Evolutionary conservation across 768 basidiomycete genomes (phyloP).

Genomic region (Termitomyces sp.): DNA sequence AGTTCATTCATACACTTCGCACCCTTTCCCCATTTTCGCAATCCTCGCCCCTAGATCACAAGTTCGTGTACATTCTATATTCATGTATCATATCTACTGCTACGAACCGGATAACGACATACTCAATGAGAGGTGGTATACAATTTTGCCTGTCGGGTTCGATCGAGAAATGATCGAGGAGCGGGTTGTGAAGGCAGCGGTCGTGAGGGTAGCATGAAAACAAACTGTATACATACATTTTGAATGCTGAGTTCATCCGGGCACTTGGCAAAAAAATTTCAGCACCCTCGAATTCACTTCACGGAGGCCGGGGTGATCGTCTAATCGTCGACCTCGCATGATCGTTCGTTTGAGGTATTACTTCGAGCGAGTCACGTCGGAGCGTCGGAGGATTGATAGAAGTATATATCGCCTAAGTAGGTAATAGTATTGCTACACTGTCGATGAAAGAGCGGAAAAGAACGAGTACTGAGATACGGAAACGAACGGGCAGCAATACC

Average conservation of each 20-base stretch:
- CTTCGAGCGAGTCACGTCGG: not conserved
- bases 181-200: too few relatives aligned
- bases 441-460: not conserved
- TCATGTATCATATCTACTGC: not conserved
- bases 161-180: slow-evolving; percentile 1
- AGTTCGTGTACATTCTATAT: not conserved
- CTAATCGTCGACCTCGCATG: not conserved
- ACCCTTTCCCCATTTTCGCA: not conserved
- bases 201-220: not conserved
- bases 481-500: not conserved
- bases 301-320: not conserved
- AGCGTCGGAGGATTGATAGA: not conserved
- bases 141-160: not conserved
- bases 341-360: too few relatives aligned
- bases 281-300: not conserved
- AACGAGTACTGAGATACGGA: not conserved
- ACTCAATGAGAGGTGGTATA: not conserved
- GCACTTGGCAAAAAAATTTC: not conserved
- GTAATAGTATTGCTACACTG: not conserved
- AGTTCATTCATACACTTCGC: not conserved
- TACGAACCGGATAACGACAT: not conserved
- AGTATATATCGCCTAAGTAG: not conserved
- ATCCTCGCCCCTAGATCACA: not conserved
- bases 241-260: too few relatives aligned
- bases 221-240: not conserved